Percentiles rank a stretch among this genome's conserved stretches.
phyloP scores from a whole-genome alignment of 2,329 filamentous ascomycete species.

The Monascus ruber region DNA sequence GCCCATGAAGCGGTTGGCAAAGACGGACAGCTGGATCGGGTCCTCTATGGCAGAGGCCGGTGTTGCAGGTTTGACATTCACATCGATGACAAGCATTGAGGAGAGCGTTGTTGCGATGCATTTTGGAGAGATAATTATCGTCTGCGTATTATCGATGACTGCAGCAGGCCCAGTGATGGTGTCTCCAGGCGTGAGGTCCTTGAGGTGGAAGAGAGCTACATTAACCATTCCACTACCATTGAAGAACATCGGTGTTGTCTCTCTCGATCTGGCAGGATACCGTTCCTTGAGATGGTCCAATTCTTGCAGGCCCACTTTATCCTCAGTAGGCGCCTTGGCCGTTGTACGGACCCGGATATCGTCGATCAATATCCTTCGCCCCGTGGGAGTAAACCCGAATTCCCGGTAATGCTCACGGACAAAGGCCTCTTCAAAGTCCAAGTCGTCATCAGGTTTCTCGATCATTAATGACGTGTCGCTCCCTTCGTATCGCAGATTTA shows the following conservation, averaged over 20 bases:
- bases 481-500: constrained; percentile 57
- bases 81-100: no score
- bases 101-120: constrained; percentile 42
- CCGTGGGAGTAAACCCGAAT: constrained; percentile 78
- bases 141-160: constrained; percentile 62
- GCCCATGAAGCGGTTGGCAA: constrained; percentile 73
- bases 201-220: constrained; percentile 32
- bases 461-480: constrained; percentile 33
- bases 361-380: constrained; percentile 80
- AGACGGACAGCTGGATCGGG: constrained; percentile 66
- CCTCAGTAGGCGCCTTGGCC: constrained; percentile 69
- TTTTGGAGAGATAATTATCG: constrained; percentile 68
- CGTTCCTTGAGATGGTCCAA: constrained; percentile 56
- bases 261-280: constrained; percentile 27
- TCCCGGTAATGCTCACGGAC: constrained; percentile 81
- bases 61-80: constrained; percentile 36
- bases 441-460: constrained; percentile 47
- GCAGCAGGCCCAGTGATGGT: constrained; percentile 70
- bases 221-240: no score
- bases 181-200: constrained; percentile 60
- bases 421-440: constrained; percentile 77
- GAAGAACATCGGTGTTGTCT: no score
- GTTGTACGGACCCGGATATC: constrained; percentile 82
- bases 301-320: constrained; percentile 47
- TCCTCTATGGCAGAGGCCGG: constrained; percentile 44